Base-by-base conservation (phyloP, 768 basidiomycete genomes). In the Mycena floridula region DNA sequence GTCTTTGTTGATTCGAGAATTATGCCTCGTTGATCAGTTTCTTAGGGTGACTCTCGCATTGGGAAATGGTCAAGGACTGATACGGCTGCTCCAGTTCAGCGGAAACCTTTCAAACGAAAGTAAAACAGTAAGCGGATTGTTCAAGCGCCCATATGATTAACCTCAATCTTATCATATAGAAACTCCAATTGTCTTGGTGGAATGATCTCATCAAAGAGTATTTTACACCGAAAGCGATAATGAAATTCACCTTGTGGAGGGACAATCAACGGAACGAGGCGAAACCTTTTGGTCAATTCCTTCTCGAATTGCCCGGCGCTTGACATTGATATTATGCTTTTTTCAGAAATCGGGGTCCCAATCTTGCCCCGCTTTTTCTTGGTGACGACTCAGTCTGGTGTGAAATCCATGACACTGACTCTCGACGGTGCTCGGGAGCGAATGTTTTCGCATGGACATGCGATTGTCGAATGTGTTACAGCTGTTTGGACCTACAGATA, bases 161-260 rank as follows among this genome's bases (percentile, higher is more conserved):
- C 50, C 25, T 49, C 43, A 9, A 48, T 30, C 8, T 36, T 16
- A 27, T 26, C 26, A 16, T 35, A 8, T 51, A 85, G 73, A 85
- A 85, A 73, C 58, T 79, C 40, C 72, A 77, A 53, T 64, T 85
- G 37, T 68, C 74, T 12, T 85, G 75, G 67, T 91, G 89, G 89
- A 67, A 69, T 9, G 65, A 67, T 3, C 54, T 88, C 27, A 74
- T 89, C 47, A 69, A 70, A 40, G 78, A 82, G 23, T 89, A 81
- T 51, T 91, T 90, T 55, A 77, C 78, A 7, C 73, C 79, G 2
- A 77, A 77, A 47, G 83, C 86, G 18, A 62, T 76, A 37, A 79
- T 90, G 78, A 86, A 81, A 59, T 72, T 91, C 52, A 89, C 86
- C 3, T 64, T 91, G n/a, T 90, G 89, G 89, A 87, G 87, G 58